phyloP scores from a whole-genome alignment of 768 basidiomycete species.

The Hortiboletus flavorubellus region DNA sequence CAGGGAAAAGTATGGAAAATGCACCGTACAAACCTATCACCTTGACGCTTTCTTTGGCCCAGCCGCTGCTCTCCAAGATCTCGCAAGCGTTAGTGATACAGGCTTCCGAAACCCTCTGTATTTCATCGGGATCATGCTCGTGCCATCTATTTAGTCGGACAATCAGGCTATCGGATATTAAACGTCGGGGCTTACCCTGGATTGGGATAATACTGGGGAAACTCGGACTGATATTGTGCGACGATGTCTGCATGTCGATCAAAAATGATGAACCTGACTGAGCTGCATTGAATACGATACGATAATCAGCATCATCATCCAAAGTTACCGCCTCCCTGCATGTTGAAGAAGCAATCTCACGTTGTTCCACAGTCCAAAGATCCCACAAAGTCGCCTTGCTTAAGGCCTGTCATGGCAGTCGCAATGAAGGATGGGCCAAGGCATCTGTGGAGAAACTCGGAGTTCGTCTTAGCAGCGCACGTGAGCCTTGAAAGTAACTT shows the following conservation, averaged over 20 bases:
- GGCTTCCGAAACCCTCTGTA: slow-evolving; percentile 66
- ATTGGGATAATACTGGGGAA: slow-evolving; percentile 89
- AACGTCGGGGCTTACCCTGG: slow-evolving; percentile 57
- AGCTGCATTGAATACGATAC: slow-evolving; percentile 42
- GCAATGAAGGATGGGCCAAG: background rate
- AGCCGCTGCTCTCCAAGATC: slow-evolving; percentile 71
- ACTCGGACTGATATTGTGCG: slow-evolving; percentile 87
- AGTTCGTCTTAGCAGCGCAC: slow-evolving; percentile 12
- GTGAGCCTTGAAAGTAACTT: background rate
- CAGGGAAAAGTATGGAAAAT: background rate
- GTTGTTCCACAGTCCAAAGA: slow-evolving; percentile 95
- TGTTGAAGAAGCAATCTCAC: slow-evolving; percentile 43
- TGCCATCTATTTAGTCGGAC: slow-evolving; percentile 66
- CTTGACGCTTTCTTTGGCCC: slow-evolving; percentile 78
- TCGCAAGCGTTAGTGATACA: slow-evolving; percentile 75
- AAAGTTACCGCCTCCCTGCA: background rate
- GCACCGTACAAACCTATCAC: slow-evolving; percentile 70
- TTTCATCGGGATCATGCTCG: slow-evolving; percentile 86
- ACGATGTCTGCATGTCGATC: slow-evolving; percentile 84
- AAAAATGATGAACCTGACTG: slow-evolving; percentile 89
- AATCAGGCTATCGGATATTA: background rate
- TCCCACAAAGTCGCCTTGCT: slow-evolving; percentile 81
- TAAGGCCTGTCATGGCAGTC: slow-evolving; percentile 36
- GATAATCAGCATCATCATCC: background rate
- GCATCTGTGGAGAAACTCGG: background rate